Evolutionary conservation across 108 stramenopile species (phyloP).

Genomic region (Discostella stelligeroides): DNA sequence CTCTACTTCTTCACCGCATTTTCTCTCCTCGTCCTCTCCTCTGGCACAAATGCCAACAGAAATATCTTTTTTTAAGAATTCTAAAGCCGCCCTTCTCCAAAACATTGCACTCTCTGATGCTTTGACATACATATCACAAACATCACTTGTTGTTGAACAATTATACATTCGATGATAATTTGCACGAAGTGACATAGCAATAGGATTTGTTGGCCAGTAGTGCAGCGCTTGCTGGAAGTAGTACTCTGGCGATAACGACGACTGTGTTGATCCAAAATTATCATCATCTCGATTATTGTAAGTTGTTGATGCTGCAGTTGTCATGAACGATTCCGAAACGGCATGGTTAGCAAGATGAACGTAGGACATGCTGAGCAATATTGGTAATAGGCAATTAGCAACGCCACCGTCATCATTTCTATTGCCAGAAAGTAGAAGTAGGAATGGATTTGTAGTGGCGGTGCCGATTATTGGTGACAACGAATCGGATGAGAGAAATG

Average conservation of each 20-base stretch:
- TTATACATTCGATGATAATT: slow-evolving; percentile 21
- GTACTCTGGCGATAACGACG: no score
- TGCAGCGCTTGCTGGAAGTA: no score
- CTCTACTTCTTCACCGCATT: slow-evolving; percentile 27
- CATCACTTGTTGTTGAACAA: background rate
- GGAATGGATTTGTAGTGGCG: background rate
- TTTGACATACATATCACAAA: slow-evolving; percentile 51
- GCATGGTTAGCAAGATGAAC: background rate
- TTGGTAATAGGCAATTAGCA: background rate
- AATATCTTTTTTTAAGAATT: no score
- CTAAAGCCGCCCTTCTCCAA: slow-evolving; percentile 2
- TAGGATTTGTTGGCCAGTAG: slow-evolving; percentile 25
- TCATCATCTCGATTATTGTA: no score
- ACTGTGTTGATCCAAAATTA: no score
- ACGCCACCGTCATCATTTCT: background rate
- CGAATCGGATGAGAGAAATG: background rate
- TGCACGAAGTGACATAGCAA: slow-evolving; percentile 21
- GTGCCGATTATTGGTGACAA: no score
- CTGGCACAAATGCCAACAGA: no score
- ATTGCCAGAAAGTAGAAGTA: background rate
- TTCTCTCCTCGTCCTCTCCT: slow-evolving; percentile 35
- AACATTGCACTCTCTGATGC: slow-evolving; percentile 28
- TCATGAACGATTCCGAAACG: no score
- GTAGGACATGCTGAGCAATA: slow-evolving; percentile 2
- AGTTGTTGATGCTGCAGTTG: no score